phyloP scores from a whole-genome alignment of 441 rosid genomes.

The Gossypium gossypioides region DNA sequence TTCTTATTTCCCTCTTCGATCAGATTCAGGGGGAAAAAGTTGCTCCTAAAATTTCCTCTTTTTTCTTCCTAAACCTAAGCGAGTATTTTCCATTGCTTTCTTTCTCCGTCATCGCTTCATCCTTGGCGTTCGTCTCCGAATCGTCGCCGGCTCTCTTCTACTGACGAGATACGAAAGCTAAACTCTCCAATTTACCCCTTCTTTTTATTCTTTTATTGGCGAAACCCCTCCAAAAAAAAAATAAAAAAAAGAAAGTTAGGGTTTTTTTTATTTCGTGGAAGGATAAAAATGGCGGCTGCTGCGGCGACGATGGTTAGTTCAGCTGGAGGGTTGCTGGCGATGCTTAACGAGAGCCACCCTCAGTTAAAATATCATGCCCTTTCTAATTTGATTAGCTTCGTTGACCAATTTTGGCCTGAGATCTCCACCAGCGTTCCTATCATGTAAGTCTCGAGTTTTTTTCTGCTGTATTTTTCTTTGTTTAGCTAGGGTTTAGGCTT shows the following conservation, averaged over 20 bases:
- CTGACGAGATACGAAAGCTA: background rate
- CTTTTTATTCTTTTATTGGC: background rate
- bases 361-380: constrained; percentile 77
- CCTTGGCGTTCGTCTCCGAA: background rate
- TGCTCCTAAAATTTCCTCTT: background rate
- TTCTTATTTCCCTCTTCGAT: background rate
- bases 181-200: background rate
- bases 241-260: background rate
- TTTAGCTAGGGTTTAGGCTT: background rate
- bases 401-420: constrained; percentile 94
- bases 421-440: constrained; percentile 93
- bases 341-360: constrained; percentile 86
- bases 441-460: constrained; percentile 36
- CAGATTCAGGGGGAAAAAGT: background rate
- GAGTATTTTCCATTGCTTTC: background rate
- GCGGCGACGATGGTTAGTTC: constrained; percentile 77
- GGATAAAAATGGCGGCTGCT: constrained; percentile 21
- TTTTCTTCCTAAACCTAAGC: background rate
- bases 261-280: background rate
- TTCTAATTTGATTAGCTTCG: constrained; percentile 62
- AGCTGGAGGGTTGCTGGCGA: constrained; percentile 80
- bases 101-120: background rate
- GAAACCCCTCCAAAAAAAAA: background rate
- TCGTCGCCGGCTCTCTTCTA: background rate
- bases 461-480: background rate